Evolutionary conservation across 1,284 basidiomycete species (phyloP).

Genomic region (Leccinum pachyderme): DNA sequence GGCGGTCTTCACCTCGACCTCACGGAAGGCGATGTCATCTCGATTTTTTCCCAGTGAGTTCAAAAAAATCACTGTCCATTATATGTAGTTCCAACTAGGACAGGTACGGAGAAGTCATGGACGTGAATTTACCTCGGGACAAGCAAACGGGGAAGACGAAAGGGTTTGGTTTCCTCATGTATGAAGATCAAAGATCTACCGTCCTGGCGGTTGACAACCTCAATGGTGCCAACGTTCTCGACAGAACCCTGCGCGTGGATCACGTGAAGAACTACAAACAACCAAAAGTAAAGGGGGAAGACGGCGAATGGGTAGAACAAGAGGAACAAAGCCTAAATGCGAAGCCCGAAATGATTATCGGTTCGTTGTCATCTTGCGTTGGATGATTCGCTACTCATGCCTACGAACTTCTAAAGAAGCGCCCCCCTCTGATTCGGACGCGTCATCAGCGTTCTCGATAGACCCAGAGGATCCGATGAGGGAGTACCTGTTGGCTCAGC

Average conservation of each 20-base stretch:
- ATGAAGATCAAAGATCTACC: constrained; percentile 96
- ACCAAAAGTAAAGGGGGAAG: constrained; percentile 73
- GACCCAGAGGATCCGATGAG: constrained; percentile 99
- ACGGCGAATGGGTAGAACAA: constrained; percentile 86
- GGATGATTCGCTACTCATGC: constrained; percentile 5
- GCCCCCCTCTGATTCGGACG: constrained; percentile 61
- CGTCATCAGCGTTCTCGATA: constrained; percentile 65
- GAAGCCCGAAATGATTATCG: constrained; percentile 66
- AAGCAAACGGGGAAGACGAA: constrained; percentile 85
- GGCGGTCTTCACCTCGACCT: constrained; percentile 85
- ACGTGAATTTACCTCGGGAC: constrained; percentile 92
- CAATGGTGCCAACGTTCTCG: constrained; percentile 90
- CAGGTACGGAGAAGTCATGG: constrained; percentile 94
- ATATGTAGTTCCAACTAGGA: constrained; percentile 5
- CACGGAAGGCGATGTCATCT: constrained; percentile 97
- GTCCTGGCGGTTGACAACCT: constrained; percentile 97
- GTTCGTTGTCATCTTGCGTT: constrained; percentile 38
- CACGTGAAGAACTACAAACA: constrained; percentile 96
- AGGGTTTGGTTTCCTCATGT: constrained; percentile 98
- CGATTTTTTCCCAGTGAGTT: constrained; percentile 94
- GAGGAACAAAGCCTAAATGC: constrained; percentile 87
- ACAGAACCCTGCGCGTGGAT: constrained; percentile 86
- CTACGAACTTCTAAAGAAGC: constrained; percentile 40
- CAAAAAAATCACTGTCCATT: background rate
- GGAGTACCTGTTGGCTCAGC: constrained; percentile 75